These are phyloP conservation scores for Aplosporella prunicola DNA, from an alignment of 2,329 filamentous ascomycete genomes.

Conservation along the genomic window DNA sequence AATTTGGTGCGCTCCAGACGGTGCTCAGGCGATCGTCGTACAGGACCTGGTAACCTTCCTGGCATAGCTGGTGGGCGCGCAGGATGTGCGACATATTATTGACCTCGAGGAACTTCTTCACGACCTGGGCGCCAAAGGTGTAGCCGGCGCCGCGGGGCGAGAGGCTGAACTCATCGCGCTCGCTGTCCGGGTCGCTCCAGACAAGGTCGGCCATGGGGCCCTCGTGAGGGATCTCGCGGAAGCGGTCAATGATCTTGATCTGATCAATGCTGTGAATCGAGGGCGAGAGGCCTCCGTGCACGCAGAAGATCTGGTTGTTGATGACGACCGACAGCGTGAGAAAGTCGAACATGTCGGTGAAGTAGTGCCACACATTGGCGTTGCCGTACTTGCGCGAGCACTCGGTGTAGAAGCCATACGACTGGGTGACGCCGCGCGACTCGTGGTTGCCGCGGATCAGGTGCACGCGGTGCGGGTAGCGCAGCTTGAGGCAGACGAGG, in stretches of 20 bases:
- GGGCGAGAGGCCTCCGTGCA: constrained; percentile 66
- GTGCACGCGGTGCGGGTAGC: constrained; percentile 92
- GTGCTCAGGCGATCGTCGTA: constrained; percentile 95
- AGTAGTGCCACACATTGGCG: constrained; percentile 98
- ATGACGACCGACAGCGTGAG: constrained; percentile 94
- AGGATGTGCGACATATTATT: constrained; percentile 98
- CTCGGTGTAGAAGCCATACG: constrained; percentile 98
- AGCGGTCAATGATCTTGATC: constrained; percentile 98
- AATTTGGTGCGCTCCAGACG: constrained; percentile 81
- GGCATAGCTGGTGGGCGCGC: constrained; percentile 94
- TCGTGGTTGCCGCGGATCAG: constrained; percentile 97
- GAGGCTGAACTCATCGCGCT: constrained; percentile 91
- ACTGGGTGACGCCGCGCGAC: constrained; percentile 93
- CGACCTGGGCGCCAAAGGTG: constrained; percentile 94
- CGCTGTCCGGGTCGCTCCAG: constrained; percentile 96
- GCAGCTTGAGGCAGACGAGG: constrained; percentile 90
- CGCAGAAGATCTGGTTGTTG: constrained; percentile 97
- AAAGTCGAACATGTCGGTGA: constrained; percentile 99
- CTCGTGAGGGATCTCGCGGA: constrained; percentile 96
- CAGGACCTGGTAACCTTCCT: constrained; percentile 94
- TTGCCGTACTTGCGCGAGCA: constrained; percentile 98
- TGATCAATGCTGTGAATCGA: constrained; percentile 97
- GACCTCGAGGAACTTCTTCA: constrained; percentile 95
- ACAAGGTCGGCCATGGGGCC: constrained; percentile 99
- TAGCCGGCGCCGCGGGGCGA: constrained; percentile 91